Evolutionary conservation across 176 grass and related monocot species (phyloP).

Genomic region (Juncus effusus): DNA sequence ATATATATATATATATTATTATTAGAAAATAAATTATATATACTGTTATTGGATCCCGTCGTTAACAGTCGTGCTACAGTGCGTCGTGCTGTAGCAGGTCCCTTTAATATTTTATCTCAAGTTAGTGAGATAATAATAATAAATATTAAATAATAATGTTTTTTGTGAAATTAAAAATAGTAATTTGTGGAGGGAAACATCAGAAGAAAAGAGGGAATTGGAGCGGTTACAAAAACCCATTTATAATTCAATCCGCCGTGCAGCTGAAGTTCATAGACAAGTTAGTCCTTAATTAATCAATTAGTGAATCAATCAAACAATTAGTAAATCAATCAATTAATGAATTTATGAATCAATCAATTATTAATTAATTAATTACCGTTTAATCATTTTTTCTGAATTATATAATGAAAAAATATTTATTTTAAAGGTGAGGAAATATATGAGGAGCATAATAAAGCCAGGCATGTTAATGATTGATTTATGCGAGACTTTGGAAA

Average conservation of each 20-base stretch:
- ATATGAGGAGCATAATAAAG: slow-evolving; percentile 87
- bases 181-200: slow-evolving; percentile 91
- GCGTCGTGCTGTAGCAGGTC: too few relatives aligned
- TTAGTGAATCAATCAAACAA: too few relatives aligned
- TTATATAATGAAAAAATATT: neutral
- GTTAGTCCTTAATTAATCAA: slow-evolving; percentile 28
- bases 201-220: slow-evolving; percentile 88
- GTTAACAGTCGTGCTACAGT: too few relatives aligned
- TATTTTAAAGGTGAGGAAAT: slow-evolving; percentile 62
- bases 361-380: too few relatives aligned
- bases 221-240: slow-evolving; percentile 81
- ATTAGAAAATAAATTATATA: too few relatives aligned
- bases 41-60: too few relatives aligned
- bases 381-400: slow-evolving; percentile 2
- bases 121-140: neutral
- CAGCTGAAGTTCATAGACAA: slow-evolving; percentile 99
- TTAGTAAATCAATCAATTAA: neutral
- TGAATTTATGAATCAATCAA: neutral
- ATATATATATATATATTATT: too few relatives aligned
- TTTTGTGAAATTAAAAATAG: slow-evolving; percentile 34
- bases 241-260: slow-evolving; percentile 77
- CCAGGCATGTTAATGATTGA: slow-evolving; percentile 97
- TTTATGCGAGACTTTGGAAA: slow-evolving; percentile 65
- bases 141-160: neutral
- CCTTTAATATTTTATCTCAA: slow-evolving; percentile 2